Evolutionary conservation across 306 rosid genomes (phyloP), one percentile per base, ranked within the genome.

Genomic region (Ormosia semicastrata): DNA sequence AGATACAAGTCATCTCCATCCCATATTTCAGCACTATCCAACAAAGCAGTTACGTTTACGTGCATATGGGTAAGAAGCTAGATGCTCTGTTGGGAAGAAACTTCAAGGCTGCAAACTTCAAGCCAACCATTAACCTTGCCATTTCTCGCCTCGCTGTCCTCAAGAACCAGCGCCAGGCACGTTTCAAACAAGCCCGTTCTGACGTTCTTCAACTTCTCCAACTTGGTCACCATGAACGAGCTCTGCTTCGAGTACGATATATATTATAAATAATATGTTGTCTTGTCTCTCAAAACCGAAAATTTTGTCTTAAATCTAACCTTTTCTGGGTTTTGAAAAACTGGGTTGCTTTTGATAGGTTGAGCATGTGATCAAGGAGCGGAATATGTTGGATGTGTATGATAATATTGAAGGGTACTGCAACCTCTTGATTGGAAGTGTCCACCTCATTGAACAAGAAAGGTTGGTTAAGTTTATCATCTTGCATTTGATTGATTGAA

Each of bases 341-440:
- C 49, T 73, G 39, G 17, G 39, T 59, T 34, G 40, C 37, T 9
- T 4, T 80, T n/a, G 37, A 62, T 78, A 95, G 99, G 94, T 82
- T 66, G 99, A 87, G 93, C 95, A 85, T 33, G 94, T 93, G 70
- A 87, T 95, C 6, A 92, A 92, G 89, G 99, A 95, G 33, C 97
- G 89, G 82, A 92, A 90, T 79, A 90, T 90, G 90, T 62, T 89
- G 82, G 95, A 93, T 73, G 93, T 89, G 75, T 89, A 85, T 77
- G 94, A 78, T 29, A 88, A 82, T 86, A 81, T 93, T 17, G 99
- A 92, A 85, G 81, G 92, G 8, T 95, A 90, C 15, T 88, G 88
- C 84, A 85, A 85, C 68, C 89, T 92, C 18, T 74, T 93, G 82
- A 70, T 90, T 6, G 99, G 93, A 78, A 89, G 99, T 79, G 70